Evolutionary conservation across 352 stramenopile species (phyloP), one percentile per base, ranked within the genome.

Genomic region (Labyrinthula sp.): DNA sequence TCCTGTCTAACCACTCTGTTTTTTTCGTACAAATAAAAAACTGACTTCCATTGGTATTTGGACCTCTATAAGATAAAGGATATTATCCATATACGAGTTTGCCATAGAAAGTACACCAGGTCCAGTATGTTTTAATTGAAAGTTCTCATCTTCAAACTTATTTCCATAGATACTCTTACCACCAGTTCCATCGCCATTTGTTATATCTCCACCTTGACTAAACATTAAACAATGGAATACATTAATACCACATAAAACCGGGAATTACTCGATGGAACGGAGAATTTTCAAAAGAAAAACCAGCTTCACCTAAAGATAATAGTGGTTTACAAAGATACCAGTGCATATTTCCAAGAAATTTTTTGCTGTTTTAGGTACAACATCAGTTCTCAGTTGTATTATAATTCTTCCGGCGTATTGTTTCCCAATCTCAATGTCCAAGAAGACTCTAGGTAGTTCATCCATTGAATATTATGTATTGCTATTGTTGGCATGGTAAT

Each of bases 21-120:
- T 82, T 62, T 50, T 79, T 71, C 18, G 86, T 92, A 36, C 88
- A 97, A 57, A 99, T 94, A 67, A 99, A 98, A 61, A 99, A 99
- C 63, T 99, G 91, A 14, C 72, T 91, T 8, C 86, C 87, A 47
- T 98, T 98, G 3, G 89, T 94, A 55, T 92, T 75, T 14, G 69
- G 74, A 0, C 89, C 85, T 57, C 45, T 69, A n/a, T n/a, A n/a
- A n/a, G n/a, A n/a, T n/a, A n/a, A n/a, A n/a, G n/a, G n/a, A n/a
- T n/a, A n/a, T n/a, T n/a, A n/a, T n/a, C n/a, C n/a, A n/a, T n/a
- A n/a, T n/a, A n/a, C n/a, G n/a, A n/a, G 58, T 95, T 98, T 22
- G 87, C 88, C 88, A 98, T 98, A 24, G 82, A 89, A 48, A 96
- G 71, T 25, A 93, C 73, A 4, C 82, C 84, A 30, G 70, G 58